Evolutionary conservation across 352 stramenopile species (phyloP), one percentile per base, ranked within the genome.

Genomic region (Phytophthora hibernalis): DNA sequence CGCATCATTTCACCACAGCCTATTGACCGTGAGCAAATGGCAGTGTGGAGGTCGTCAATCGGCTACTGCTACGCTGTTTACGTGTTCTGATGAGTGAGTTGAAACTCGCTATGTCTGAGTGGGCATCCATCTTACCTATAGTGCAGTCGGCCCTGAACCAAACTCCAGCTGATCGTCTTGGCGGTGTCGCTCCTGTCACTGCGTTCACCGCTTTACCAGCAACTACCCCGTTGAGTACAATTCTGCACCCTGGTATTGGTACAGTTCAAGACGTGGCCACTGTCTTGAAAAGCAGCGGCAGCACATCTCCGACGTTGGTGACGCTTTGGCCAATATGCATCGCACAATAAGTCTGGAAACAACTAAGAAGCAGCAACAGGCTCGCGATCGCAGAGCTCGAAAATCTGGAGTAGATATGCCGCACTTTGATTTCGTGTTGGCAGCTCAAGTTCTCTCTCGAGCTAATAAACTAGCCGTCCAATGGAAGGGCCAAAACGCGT

Each of bases 21-120:
- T 81, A 80, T 5, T 28, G 24, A 2, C 24, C 24, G 3, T 28
- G 24, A 5, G 24, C 24, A 28, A 28, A 28, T 5, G 72, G 53
- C 0, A 74, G 56, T 50, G 57, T 80, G 1, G 69, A 81, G 52
- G 70, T 76, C 0, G 60, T 78, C 0, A 81, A 80, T 20, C 47
- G 68, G 4, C n/a, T 69, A 20, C 16, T 78, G 3, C 54, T 78
- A 2, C 22, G 38, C 13, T 43, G 33, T n/a, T 5, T 64, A 12
- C 16, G 24, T 5, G 35, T 45, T 2, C 0, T 64, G 1, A 3
- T 56, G 1, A 55, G 56, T 18, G 56, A 64, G 22, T 7, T 42
- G 6, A 38, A 33, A 8, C 5, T 54, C 1, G 0, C 12, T 2
- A 16, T 28, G 1, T 26, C 12, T 1, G 21, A 54, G 2, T 63